Evolutionary conservation across 352 stramenopile species (phyloP).

Genomic region (Pythium oligandrum): DNA sequence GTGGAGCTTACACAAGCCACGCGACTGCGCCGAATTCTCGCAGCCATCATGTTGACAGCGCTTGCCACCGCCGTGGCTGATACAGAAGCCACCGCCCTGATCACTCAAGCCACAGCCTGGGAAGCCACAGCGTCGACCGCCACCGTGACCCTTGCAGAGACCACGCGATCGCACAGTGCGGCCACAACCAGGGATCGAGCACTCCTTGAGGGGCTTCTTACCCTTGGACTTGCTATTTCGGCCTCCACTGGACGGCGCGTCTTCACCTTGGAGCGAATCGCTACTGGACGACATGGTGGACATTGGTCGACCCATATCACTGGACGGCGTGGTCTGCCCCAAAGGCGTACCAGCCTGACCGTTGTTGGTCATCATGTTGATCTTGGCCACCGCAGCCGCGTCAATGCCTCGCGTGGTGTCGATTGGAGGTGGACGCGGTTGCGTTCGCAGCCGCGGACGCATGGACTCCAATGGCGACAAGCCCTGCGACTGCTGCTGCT

Average conservation of each 20-base stretch:
- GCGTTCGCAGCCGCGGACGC: slow-evolving; percentile 8
- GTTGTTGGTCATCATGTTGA: not conserved
- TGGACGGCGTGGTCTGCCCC: slow-evolving; percentile 12
- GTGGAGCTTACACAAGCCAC: slow-evolving; percentile 76
- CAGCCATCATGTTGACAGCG: slow-evolving; percentile 70
- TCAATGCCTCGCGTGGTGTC: slow-evolving; percentile 17
- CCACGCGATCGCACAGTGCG: slow-evolving; percentile 73
- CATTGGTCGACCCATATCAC: slow-evolving; percentile 12
- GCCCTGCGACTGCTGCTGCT: not conserved
- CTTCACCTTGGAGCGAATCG: not conserved
- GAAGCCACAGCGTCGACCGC: slow-evolving; percentile 66
- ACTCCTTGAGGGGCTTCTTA: slow-evolving; percentile 78
- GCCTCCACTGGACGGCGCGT: slow-evolving; percentile 9
- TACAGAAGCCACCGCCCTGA: slow-evolving; percentile 76
- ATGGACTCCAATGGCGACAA: slow-evolving; percentile 4
- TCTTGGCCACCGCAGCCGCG: slow-evolving; percentile 14
- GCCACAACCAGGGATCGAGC: slow-evolving; percentile 66
- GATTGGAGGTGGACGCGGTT: slow-evolving; percentile 18
- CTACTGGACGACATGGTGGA: slow-evolving; percentile 17
- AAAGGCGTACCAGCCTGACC: not conserved
- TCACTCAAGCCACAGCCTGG: slow-evolving; percentile 67
- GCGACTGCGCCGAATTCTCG: slow-evolving; percentile 81
- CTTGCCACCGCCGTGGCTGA: slow-evolving; percentile 80
- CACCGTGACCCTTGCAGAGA: slow-evolving; percentile 77
- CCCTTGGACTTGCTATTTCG: slow-evolving; percentile 34